phyloP scores from a whole-genome alignment of 176 grass and related monocot genomes.

The Alloteropsis semialata region DNA sequence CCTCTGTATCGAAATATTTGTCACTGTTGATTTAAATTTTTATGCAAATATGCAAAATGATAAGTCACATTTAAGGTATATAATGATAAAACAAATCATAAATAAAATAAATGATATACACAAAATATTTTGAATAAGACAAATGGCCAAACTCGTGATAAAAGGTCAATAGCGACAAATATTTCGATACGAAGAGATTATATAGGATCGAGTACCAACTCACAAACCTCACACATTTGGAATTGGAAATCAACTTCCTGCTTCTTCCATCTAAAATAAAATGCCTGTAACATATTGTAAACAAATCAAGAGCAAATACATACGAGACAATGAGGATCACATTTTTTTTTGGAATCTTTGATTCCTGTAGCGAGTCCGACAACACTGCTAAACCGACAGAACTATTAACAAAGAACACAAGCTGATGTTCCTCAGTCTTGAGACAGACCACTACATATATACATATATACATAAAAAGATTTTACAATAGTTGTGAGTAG shows the following conservation, averaged over 20 bases:
- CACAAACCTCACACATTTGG: not conserved
- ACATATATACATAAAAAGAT: not conserved
- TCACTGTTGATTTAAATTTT: no score
- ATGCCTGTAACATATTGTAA: not conserved
- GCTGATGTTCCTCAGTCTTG: not conserved
- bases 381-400: not conserved
- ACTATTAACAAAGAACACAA: not conserved
- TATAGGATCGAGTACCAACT: no score
- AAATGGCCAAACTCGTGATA: no score
- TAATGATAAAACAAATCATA: no score
- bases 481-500: not conserved
- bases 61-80: no score
- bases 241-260: not conserved
- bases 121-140: no score
- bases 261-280: not conserved
- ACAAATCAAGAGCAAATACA: not conserved
- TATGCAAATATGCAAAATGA: no score
- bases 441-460: not conserved
- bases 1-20: no score
- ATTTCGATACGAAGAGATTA: no score
- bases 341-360: not conserved
- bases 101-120: no score
- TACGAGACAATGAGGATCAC: not conserved
- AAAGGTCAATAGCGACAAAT: no score
- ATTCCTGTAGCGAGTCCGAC: slow-evolving; percentile 11